Evolutionary conservation across 768 basidiomycete genomes (phyloP).

Genomic region (Lentinula detonsa): DNA sequence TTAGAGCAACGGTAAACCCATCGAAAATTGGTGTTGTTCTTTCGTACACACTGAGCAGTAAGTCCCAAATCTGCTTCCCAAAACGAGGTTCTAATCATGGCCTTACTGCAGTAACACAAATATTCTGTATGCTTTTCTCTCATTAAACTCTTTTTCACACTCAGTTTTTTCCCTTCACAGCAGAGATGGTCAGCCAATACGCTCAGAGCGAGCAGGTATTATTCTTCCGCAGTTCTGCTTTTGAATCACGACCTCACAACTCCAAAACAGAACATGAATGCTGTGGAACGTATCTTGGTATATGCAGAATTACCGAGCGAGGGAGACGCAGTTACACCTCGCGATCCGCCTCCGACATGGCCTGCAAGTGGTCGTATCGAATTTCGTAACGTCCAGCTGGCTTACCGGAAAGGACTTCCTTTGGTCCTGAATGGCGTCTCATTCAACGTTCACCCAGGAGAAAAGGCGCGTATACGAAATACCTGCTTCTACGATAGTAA

Average conservation of each 20-base stretch:
- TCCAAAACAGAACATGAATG: conserved; percentile 49
- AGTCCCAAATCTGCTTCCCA: conserved; percentile 15
- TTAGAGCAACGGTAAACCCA: conserved; percentile 29
- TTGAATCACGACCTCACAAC: neutral
- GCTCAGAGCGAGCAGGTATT: conserved; percentile 50
- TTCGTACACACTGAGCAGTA: conserved; percentile 43
- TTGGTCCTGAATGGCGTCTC: conserved; percentile 58
- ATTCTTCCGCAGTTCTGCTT: neutral
- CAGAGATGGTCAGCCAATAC: conserved; percentile 51
- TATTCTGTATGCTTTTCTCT: conserved; percentile 31
- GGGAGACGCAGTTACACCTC: conserved; percentile 33
- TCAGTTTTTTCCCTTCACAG: conserved; percentile 21
- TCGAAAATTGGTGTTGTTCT: conserved; percentile 52
- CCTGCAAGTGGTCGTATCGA: conserved; percentile 44
- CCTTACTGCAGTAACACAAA: conserved; percentile 32
- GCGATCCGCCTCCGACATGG: conserved; percentile 47
- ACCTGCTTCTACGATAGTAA: neutral
- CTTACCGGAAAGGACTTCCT: conserved; percentile 60
- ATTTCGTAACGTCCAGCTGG: conserved; percentile 49
- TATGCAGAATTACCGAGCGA: conserved; percentile 61
- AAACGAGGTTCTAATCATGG: neutral
- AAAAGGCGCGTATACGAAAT: conserved; percentile 43
- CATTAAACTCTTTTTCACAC: neutral
- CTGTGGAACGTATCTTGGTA: conserved; percentile 62
- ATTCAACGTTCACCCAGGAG: conserved; percentile 52